Evolutionary conservation across 2,329 filamentous ascomycete species (phyloP), one percentile per base, ranked within the genome.

Genomic region (Arthroderma sp.): DNA sequence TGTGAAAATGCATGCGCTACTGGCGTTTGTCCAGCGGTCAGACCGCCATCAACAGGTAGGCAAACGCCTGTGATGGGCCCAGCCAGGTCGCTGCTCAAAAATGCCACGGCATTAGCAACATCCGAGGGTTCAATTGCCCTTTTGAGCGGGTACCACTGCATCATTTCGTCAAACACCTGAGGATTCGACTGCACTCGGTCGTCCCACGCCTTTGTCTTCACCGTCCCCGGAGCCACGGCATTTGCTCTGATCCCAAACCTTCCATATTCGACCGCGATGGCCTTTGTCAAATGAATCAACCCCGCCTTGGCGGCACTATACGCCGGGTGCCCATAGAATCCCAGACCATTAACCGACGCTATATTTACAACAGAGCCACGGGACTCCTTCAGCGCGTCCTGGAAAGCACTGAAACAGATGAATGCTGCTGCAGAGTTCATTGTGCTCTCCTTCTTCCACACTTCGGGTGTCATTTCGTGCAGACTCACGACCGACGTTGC

Each of bases 241-340:
- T 67, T 68, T 4, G 62, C 62, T 5, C 65, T 58, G 22, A 69
- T 58, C 3, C 60, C 57, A 7, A 63, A 61, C n/a, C 57, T 52
- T 8, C 59, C 59, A 32, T 52, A 55, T 43, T 55, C 53, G 10
- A 52, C 49, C 0, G 63, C 60, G 30, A 67, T 61, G 3, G 60
- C 56, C 27, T 58, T 55, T 36, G 63, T 62, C 51, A 68, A 61
- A 2, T 65, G 63, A 5, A 68, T 52, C 1, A 66, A 59, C 1
- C 58, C 66, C 22, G 66, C 59, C 47, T 66, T 67, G 2, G 63
- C 60, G 15, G 62, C 58, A 22, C 61, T 61, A 50, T 67, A 67
- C 6, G 49, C 52, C 2, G 53, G 53, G 42, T 55, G 53, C 5
- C 53, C 53, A 36, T 48, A 55, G n/a, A 49, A 44, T 8, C 46